phyloP scores from a whole-genome alignment of 2,329 filamentous ascomycete genomes.

The Zalaria obscura region DNA sequence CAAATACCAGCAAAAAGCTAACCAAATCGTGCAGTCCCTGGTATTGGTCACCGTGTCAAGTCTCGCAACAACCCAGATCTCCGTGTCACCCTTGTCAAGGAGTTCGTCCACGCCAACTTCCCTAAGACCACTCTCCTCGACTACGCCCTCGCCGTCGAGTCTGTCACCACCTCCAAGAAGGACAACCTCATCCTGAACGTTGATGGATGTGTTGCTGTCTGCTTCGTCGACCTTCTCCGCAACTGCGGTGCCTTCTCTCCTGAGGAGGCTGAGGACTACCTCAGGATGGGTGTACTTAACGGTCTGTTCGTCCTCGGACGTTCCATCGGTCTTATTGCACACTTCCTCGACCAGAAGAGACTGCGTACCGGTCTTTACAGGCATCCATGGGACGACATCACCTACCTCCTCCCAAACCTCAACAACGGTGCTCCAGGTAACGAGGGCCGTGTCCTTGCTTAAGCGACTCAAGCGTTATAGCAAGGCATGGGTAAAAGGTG shows the following conservation, averaged over 20 bases:
- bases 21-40: conserved; percentile 47
- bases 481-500: too few relatives aligned
- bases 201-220: conserved; percentile 93
- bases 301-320: conserved; percentile 96
- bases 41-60: conserved; percentile 99
- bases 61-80: conserved; percentile 99
- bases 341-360: conserved; percentile 99
- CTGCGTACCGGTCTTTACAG: conserved; percentile 96
- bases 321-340: conserved; percentile 96
- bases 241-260: conserved; percentile 94
- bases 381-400: conserved; percentile 96
- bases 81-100: conserved; percentile 97
- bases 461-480: too few relatives aligned
- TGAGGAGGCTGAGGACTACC: conserved; percentile 97
- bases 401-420: conserved; percentile 77
- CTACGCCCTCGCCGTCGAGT: conserved; percentile 95
- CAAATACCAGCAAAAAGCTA: too few relatives aligned
- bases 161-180: conserved; percentile 98
- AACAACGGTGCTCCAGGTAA: conserved; percentile 54
- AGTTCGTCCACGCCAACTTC: conserved; percentile 96
- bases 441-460: conserved; percentile 56
- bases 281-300: conserved; percentile 98
- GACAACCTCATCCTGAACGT: conserved; percentile 99
- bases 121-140: conserved; percentile 95
- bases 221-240: conserved; percentile 94